Base-by-base conservation (phyloP, 352 stramenopile genomes). In the Phytopythium ostracodes region DNA sequence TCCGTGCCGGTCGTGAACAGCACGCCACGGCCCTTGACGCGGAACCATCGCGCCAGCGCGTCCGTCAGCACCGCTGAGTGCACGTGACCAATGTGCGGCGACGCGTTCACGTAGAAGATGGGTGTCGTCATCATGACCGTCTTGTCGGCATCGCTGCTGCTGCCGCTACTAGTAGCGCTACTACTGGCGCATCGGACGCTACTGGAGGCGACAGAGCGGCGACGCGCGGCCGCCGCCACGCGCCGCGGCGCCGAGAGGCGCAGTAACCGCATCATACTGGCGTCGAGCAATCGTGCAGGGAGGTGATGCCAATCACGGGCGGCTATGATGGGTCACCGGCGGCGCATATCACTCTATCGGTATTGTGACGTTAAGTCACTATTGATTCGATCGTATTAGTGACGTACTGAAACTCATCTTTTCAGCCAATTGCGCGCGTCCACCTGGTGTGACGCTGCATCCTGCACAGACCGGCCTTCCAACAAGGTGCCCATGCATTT, bases 21-120 rank as follows among this genome's bases (percentile, higher is more conserved):
- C 35, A 96, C 88, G 20, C 70, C 46, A 10, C 72, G 60, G 4
- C 69, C 58, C 43, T 84, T 81, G 10, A 97, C 56, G 17, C 64
- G 71, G 64, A 85, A 79, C 87, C 86, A 97, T 44, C 91, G 84
- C 59, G 65, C 82, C 65, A 88, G 89, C 53, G 70, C 94, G 70
- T 89, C 97, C 61, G 76, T 88, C 42, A 99, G 77, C 59, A 98
- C 77, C 4, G 86, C 92, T 50, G 96, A 99, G 83, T 99, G 99
- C 44, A 98, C 94, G 84, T 99, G 97, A 46, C 98, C 98, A 56
- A 99, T 98, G 80, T 99, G 98, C 25, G 98, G 98, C 70, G 97
- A 89, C 67, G 98, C 97, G 70, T 99, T 99, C 43, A 99, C 97
- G 79, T 99, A 99, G 77, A 99, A 99, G 64, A 99, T 99, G 9